These are phyloP conservation scores for Sarocladiaceae sp. DNA, from an alignment of 2,329 filamentous ascomycete species.

Conservation along the genomic window DNA sequence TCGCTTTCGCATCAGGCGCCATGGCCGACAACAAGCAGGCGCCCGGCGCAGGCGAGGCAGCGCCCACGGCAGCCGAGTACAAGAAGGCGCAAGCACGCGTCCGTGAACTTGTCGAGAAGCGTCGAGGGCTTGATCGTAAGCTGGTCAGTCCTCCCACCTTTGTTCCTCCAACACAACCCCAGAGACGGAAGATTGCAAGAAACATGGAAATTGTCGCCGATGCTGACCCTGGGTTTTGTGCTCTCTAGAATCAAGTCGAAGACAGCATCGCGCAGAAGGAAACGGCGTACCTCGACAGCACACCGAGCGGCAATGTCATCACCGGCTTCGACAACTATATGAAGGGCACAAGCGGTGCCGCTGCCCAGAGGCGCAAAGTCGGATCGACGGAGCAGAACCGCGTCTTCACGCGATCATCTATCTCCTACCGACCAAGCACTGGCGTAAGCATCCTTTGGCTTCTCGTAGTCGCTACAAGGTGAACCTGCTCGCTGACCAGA, in stretches of 20 bases:
- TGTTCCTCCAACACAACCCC: not conserved
- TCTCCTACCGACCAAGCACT: conserved; percentile 51
- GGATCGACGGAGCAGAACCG: conserved; percentile 65
- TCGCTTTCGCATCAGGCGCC: not conserved
- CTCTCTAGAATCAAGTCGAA: conserved; percentile 47
- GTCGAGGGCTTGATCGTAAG: conserved; percentile 31
- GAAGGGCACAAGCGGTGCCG: conserved; percentile 70
- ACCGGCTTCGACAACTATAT: conserved; percentile 98
- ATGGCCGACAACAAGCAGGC: conserved; percentile 31
- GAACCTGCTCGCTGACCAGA: too few species aligned
- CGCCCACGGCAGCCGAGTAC: conserved; percentile 41
- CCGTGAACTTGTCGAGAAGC: conserved; percentile 42
- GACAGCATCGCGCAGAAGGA: conserved; percentile 82
- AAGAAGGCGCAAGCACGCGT: conserved; percentile 46
- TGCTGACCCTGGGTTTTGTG: not conserved
- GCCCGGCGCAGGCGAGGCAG: conserved; percentile 20
- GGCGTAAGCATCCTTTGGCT: conserved; percentile 19
- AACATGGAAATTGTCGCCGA: not conserved
- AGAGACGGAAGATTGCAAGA: not conserved
- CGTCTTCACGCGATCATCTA: conserved; percentile 66
- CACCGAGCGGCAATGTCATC: conserved; percentile 88
- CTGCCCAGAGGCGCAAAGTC: conserved; percentile 59
- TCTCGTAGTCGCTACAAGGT: not conserved
- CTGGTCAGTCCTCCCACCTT: conserved; percentile 25
- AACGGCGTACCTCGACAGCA: conserved; percentile 84